phyloP scores from a whole-genome alignment of 106 monocot species.

The Dendrobium nobile region DNA sequence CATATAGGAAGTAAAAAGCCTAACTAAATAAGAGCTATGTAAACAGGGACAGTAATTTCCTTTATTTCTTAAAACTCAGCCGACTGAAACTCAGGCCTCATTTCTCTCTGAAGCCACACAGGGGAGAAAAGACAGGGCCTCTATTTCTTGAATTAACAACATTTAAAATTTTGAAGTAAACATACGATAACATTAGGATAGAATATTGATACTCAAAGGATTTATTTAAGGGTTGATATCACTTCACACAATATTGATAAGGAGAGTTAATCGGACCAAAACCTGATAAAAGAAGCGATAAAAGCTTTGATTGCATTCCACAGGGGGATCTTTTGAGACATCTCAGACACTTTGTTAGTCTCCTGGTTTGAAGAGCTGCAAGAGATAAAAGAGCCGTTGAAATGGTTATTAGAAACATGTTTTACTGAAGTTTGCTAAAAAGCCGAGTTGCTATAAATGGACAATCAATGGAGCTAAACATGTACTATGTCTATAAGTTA shows the following conservation, averaged over 20 bases:
- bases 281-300: background rate
- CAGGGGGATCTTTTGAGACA: background rate
- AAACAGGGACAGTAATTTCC: background rate
- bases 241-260: background rate
- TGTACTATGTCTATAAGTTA: no score
- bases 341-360: background rate
- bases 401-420: background rate
- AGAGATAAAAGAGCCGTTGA: background rate
- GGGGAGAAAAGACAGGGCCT: background rate
- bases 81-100: background rate
- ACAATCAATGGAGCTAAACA: no score
- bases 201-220: background rate
- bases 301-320: background rate
- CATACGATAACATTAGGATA: background rate
- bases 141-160: background rate
- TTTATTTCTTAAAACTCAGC: no score
- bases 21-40: background rate
- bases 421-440: no score
- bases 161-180: background rate
- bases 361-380: background rate
- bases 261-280: conserved; percentile 5
- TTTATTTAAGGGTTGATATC: background rate
- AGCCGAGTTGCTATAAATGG: no score
- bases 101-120: background rate
- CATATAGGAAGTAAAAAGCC: background rate